A percentile compares a stretch with the other conserved stretches of the same genome.
These are phyloP conservation scores for Diplodia mutila DNA, from an alignment of 2,329 filamentous ascomycete genomes.

Conservation along the genomic window DNA sequence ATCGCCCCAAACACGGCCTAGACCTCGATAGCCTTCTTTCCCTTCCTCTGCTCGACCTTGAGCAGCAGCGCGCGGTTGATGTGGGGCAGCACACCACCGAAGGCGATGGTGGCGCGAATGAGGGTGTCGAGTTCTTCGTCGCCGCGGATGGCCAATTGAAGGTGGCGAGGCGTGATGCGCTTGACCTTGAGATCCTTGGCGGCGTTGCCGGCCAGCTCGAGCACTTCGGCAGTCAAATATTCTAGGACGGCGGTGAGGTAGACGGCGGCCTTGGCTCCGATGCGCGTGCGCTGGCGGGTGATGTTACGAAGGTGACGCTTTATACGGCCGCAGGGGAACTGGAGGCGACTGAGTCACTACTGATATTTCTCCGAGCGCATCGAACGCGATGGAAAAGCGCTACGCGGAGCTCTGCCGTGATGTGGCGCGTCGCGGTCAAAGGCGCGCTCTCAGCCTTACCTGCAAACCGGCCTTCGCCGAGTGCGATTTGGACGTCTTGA, in stretches of 20 bases:
- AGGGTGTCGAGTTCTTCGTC: slow-evolving; percentile 98
- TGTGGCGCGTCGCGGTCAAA: slow-evolving; percentile 15
- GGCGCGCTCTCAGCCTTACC: slow-evolving; percentile 63
- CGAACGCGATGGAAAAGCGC: slow-evolving; percentile 4
- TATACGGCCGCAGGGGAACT: slow-evolving; percentile 99
- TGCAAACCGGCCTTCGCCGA: slow-evolving; percentile 93
- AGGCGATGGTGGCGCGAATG: slow-evolving; percentile 96
- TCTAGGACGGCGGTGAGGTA: slow-evolving; percentile 98
- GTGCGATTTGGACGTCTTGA: slow-evolving; percentile 91
- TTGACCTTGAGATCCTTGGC: slow-evolving; percentile 99
- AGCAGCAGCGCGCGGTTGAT: slow-evolving; percentile 96
- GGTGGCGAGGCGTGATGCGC: slow-evolving; percentile 96
- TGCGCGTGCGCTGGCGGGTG: slow-evolving; percentile 99
- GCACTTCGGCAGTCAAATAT: slow-evolving; percentile 96
- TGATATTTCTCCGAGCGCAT: background rate
- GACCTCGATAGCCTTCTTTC: slow-evolving; percentile 59
- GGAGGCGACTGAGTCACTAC: slow-evolving; percentile 27
- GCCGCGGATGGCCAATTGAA: slow-evolving; percentile 96
- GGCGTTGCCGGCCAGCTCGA: slow-evolving; percentile 96
- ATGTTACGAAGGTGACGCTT: slow-evolving; percentile 99
- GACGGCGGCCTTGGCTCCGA: slow-evolving; percentile 96
- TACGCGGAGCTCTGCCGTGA: slow-evolving; percentile 26
- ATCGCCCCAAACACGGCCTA: slow-evolving; percentile 26
- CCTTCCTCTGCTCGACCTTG: slow-evolving; percentile 98
- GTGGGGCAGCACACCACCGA: slow-evolving; percentile 96